A percentile compares a stretch with the other conserved stretches of the same genome.
Conservation (phyloP, 225 moss, liverwort and hornwort species). For the Pseudoscleropodium purum region DNA sequence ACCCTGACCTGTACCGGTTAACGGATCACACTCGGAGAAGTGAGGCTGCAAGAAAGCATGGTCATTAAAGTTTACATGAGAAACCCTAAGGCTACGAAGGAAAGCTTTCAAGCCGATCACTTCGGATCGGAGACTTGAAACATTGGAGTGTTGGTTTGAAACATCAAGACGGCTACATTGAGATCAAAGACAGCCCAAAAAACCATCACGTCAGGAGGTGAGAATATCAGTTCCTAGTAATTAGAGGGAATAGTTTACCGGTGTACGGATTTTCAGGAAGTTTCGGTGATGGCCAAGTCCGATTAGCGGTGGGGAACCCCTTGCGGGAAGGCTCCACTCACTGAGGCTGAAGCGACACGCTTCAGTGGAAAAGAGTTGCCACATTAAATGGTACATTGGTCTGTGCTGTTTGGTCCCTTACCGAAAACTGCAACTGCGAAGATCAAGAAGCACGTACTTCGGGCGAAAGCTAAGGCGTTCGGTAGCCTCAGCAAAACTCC, state of each 20-base stretch:
- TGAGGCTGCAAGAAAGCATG: constrained; percentile 35
- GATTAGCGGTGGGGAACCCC: constrained; percentile 8
- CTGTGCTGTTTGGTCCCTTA: constrained; percentile 7
- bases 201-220: constrained; percentile 51
- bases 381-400: constrained; percentile 3
- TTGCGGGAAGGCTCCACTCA: background rate
- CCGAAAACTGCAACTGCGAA: constrained; percentile 15
- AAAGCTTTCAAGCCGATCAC: constrained; percentile 40
- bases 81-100: constrained; percentile 23
- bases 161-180: constrained; percentile 39
- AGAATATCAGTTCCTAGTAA: constrained; percentile 48
- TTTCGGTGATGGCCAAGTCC: constrained; percentile 17
- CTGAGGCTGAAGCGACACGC: background rate
- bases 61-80: constrained; percentile 46
- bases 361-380: constrained; percentile 10
- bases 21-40: constrained; percentile 40
- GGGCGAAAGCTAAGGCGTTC: background rate
- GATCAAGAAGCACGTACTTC: constrained; percentile 13
- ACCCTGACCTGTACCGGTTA: constrained; percentile 27
- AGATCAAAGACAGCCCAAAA: constrained; percentile 41
- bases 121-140: constrained; percentile 2
- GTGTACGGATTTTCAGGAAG: constrained; percentile 5
- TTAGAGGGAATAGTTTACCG: constrained; percentile 21
- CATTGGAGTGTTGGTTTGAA: constrained; percentile 21
- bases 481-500: background rate